Base-by-base conservation (phyloP, 208 protist genomes). In the Novymonas esmeraldas region DNA sequence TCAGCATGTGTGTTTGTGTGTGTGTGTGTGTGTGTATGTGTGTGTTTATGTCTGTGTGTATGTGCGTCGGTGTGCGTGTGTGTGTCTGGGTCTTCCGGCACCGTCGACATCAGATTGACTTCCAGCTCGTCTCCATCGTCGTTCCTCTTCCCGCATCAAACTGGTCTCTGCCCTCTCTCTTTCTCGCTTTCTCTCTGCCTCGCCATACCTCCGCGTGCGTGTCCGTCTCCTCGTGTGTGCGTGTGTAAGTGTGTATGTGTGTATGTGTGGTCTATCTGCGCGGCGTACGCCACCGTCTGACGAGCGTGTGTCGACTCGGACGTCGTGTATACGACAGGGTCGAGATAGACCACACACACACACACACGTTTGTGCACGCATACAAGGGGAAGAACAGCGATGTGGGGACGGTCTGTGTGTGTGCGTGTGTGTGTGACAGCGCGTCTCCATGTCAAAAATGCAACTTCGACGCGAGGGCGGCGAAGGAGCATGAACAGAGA, bases 191-290 rank as follows among this genome's bases (percentile, higher is more conserved):
- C 11, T 57, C 33, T 22, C 24, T 42, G 6, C 6, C 24, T 58
- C 24, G 29, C 2, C 18, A 18, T 58, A 5, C 28, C 14, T 58
- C 20, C 2, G 22, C n/a, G 28, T 6, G 24, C 28, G 48, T 28
- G 28, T 52, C 10, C 10, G 48, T 31, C 20, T 24, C n/a, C 11
- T 2, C 24, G 28, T 28, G 28, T 20, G 28, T 52, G 48, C 28
- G 48, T 52, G 48, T 31, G 48, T 24, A 9, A 29, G 22, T 52
- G 48, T 52, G 48, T 52, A 6, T 24, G 48, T 52, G 48, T 52
- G 48, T 13, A 26, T 11, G 44, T 16, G 44, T 20, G 6, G 18
- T 26, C 44, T 7, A 48, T 20, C 18, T 4, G 18, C 22, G 44
- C 4, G 18, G 44, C 10, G 18, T n/a, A 48, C 44, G 4, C 44